A percentile compares a stretch with the other conserved stretches of the same genome.
Evolutionary conservation across 1,284 basidiomycete species (phyloP).

Genomic region (Rhodotorula sp.): DNA sequence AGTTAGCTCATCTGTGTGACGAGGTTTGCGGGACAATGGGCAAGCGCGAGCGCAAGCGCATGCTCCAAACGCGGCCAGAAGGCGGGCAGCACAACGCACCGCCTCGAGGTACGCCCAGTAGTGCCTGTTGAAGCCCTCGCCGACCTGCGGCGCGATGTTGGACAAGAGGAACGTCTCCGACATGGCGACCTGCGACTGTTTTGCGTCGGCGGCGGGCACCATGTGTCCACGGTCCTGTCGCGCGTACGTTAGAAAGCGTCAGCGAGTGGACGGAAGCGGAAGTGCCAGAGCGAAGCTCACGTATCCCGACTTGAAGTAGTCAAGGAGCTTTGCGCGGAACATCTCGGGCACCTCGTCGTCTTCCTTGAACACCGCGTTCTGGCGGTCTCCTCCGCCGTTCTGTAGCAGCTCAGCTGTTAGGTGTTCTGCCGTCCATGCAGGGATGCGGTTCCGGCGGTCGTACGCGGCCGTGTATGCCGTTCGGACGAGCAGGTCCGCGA

Average conservation of each 20-base stretch:
- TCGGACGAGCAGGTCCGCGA: slow-evolving; percentile 41
- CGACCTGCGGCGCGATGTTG: slow-evolving; percentile 98
- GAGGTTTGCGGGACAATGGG: too few species aligned
- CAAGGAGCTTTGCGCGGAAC: slow-evolving; percentile 82
- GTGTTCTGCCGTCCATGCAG: slow-evolving; percentile 66
- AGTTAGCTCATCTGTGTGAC: neutral
- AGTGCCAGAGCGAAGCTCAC: neutral
- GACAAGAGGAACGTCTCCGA: slow-evolving; percentile 91
- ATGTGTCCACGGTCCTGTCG: slow-evolving; percentile 79
- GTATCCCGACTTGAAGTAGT: slow-evolving; percentile 64
- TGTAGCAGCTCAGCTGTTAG: slow-evolving; percentile 78
- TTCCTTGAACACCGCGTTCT: slow-evolving; percentile 72
- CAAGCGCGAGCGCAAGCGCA: neutral
- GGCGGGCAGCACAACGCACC: too few species aligned
- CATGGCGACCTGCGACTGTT: slow-evolving; percentile 77
- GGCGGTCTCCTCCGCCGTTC: slow-evolving; percentile 60
- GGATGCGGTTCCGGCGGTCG: slow-evolving; percentile 84
- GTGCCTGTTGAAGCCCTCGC: slow-evolving; percentile 94
- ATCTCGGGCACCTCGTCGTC: slow-evolving; percentile 71
- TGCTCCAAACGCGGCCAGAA: too few species aligned
- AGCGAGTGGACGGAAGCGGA: too few species aligned
- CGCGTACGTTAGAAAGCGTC: neutral
- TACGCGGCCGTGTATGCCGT: slow-evolving; percentile 59
- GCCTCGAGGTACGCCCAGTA: slow-evolving; percentile 93
- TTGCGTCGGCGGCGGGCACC: slow-evolving; percentile 71